A percentile compares a stretch with the other conserved stretches of the same genome.
phyloP scores from a whole-genome alignment of 371 early-diverging fungal species.

The Apophysomyces trapeziformis region DNA sequence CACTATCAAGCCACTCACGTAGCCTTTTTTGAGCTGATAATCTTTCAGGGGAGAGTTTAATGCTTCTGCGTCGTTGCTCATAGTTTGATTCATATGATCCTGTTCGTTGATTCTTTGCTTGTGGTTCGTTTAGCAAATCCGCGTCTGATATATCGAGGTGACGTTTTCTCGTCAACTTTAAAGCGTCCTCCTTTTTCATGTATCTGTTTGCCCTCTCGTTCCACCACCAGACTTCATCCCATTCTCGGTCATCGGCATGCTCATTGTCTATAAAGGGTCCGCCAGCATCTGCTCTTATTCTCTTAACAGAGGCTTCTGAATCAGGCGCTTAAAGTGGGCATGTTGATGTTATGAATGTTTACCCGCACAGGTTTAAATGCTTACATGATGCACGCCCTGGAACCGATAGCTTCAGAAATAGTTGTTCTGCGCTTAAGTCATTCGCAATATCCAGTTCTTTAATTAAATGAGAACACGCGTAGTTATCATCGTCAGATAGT shows the following conservation, averaged over 20 bases:
- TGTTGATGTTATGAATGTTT: background rate
- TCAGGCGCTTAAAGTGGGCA: background rate
- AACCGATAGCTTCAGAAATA: background rate
- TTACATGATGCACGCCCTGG: background rate
- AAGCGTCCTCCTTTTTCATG: background rate
- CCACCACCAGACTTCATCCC: constrained; percentile 10
- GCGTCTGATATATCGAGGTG: background rate
- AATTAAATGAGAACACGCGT: background rate
- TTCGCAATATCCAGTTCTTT: background rate
- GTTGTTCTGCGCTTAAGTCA: background rate
- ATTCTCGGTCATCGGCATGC: background rate
- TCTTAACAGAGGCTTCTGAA: background rate
- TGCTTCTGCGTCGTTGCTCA: no score
- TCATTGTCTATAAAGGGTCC: background rate
- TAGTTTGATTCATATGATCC: no score
- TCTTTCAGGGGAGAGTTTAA: background rate
- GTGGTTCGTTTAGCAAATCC: background rate
- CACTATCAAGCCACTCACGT: background rate
- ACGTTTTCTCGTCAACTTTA: background rate
- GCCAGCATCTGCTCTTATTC: background rate
- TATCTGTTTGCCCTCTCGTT: background rate
- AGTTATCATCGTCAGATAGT: background rate
- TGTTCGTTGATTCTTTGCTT: background rate
- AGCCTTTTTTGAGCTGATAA: background rate
- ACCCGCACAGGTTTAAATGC: no score